phyloP scores from a whole-genome alignment of 495 filamentous ascomycete species.

The Entonaema liquescens region DNA sequence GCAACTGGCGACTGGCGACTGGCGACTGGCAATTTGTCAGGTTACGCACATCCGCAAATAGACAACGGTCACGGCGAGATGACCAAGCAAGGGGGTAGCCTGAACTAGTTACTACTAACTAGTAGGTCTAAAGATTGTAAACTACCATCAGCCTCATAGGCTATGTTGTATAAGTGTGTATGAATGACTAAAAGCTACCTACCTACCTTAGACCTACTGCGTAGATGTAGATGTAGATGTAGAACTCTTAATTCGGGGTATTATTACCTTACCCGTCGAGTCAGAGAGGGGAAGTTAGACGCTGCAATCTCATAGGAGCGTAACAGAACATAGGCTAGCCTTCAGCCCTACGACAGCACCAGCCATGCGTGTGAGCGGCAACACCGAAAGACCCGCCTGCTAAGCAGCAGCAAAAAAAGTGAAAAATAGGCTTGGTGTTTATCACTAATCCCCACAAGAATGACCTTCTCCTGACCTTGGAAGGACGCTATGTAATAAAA shows the following conservation, averaged over 20 bases:
- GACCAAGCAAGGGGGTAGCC: conserved; percentile 24
- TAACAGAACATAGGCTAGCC: neutral
- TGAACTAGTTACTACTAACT: conserved; percentile 5
- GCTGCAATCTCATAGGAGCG: conserved; percentile 28
- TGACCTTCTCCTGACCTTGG: neutral
- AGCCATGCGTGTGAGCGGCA: conserved; percentile 31
- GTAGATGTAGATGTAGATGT: neutral
- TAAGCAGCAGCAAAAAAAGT: conserved; percentile 3
- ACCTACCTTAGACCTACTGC: too few species aligned
- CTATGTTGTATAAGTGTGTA: neutral
- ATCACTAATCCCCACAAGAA: neutral
- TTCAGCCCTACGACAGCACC: conserved; percentile 38
- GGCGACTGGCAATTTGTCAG: too few species aligned
- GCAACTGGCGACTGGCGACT: neutral
- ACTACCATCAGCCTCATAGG: conserved; percentile 24
- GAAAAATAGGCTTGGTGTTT: neutral
- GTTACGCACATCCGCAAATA: conserved; percentile 31
- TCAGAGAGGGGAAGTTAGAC: conserved; percentile 14
- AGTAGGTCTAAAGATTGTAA: neutral
- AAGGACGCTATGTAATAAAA: conserved; percentile 15
- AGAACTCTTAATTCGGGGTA: conserved; percentile 20
- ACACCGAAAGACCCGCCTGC: conserved; percentile 35
- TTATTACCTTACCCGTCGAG: conserved; percentile 17
- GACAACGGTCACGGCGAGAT: conserved; percentile 14
- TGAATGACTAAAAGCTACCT: neutral